These are phyloP conservation scores for Hortiboletus rubellus DNA, from an alignment of 1,284 basidiomycete genomes.

Conservation along the genomic window DNA sequence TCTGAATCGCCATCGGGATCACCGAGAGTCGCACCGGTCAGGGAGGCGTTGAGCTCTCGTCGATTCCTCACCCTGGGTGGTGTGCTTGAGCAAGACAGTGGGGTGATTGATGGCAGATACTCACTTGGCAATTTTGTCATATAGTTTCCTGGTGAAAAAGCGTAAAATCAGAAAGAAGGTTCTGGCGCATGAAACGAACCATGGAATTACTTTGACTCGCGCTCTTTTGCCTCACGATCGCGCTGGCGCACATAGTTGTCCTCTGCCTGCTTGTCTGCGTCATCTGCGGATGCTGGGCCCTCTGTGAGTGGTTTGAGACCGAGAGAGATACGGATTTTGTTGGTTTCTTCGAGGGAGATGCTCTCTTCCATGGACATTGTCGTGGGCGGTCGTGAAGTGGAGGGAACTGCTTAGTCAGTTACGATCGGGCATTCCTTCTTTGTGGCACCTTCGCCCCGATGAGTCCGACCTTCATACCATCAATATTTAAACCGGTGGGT, in stretches of 20 bases:
- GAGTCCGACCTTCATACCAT: slow-evolving; percentile 6
- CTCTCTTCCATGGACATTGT: slow-evolving; percentile 79
- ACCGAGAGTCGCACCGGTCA: slow-evolving; percentile 89
- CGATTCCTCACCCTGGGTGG: slow-evolving; percentile 82
- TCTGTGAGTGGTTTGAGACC: slow-evolving; percentile 93
- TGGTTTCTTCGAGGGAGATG: slow-evolving; percentile 95
- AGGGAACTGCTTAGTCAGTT: slow-evolving; percentile 22
- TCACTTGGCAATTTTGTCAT: slow-evolving; percentile 87
- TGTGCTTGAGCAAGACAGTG: slow-evolving; percentile 48
- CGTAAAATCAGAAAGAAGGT: slow-evolving; percentile 30
- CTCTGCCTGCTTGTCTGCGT: slow-evolving; percentile 80
- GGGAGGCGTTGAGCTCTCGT: slow-evolving; percentile 85
- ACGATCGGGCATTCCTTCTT: no score
- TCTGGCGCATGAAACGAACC: slow-evolving; percentile 12
- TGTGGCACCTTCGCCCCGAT: neutral
- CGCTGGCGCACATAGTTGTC: slow-evolving; percentile 78
- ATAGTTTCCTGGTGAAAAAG: slow-evolving; percentile 56
- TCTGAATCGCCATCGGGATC: slow-evolving; percentile 74
- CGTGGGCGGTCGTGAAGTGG: neutral
- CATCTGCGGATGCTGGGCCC: slow-evolving; percentile 61
- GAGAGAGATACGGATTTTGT: slow-evolving; percentile 92
- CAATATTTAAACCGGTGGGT: slow-evolving; percentile 5
- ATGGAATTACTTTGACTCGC: slow-evolving; percentile 67
- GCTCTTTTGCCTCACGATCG: slow-evolving; percentile 69
- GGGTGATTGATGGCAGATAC: slow-evolving; percentile 42